phyloP scores from a whole-genome alignment of 108 stramenopile species.

The Nannochloropsis gaditana region DNA sequence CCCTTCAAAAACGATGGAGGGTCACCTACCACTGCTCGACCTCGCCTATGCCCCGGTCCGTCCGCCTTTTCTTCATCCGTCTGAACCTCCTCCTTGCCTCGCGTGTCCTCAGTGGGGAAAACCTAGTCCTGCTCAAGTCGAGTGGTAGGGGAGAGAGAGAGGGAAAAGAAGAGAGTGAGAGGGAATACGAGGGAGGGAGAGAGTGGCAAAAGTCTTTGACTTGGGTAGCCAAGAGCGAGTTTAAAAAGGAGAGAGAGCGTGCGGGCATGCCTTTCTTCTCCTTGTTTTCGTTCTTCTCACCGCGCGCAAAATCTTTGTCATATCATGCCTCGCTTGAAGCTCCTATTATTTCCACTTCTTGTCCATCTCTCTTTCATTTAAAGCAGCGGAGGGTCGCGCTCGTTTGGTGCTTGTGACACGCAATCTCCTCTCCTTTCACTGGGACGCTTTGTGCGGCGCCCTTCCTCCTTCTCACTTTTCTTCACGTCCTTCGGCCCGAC shows the following conservation, averaged over 20 bases:
- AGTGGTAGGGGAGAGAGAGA: not conserved
- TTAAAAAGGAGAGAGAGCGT: too few relatives aligned
- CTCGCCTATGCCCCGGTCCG: not conserved
- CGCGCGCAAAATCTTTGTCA: too few relatives aligned
- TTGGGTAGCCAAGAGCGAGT: too few relatives aligned
- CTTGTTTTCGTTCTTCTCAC: not conserved
- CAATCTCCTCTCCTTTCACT: conserved; percentile 12
- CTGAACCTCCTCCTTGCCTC: not conserved
- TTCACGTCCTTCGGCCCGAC: not conserved
- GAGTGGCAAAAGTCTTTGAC: too few relatives aligned
- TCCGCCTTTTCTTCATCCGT: not conserved
- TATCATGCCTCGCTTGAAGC: too few relatives aligned
- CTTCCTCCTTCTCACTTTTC: not conserved
- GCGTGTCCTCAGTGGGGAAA: not conserved
- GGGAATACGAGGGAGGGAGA: too few relatives aligned
- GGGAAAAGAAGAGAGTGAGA: not conserved
- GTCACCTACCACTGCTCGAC: not conserved
- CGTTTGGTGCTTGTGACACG: not conserved
- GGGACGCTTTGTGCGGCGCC: not conserved
- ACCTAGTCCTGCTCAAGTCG: not conserved
- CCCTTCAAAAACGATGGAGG: not conserved
- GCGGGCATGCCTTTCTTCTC: not conserved
- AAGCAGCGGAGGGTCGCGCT: not conserved
- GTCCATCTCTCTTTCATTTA: not conserved
- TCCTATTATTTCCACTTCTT: not conserved